These are phyloP conservation scores for Sequoiadendron giganteum DNA, from an alignment of 75 land plant genomes.

Conservation along the genomic window DNA sequence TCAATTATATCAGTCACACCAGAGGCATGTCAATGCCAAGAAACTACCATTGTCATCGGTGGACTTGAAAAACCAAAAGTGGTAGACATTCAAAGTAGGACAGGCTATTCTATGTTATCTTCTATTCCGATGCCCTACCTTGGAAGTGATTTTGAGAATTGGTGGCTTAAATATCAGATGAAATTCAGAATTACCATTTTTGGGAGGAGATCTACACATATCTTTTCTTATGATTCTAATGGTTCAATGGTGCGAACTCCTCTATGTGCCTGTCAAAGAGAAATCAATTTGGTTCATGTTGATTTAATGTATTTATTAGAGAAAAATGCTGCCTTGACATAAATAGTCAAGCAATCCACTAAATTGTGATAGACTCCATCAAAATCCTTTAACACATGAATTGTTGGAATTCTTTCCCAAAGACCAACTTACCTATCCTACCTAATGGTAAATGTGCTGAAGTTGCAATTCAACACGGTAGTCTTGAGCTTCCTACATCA, in stretches of 20 bases:
- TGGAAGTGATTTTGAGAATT: background rate
- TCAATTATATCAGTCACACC: background rate
- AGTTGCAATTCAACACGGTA: conserved; percentile 64
- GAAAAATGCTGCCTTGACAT: conserved; percentile 33
- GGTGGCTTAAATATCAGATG: background rate
- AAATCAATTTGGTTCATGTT: conserved; percentile 66
- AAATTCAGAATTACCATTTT: background rate
- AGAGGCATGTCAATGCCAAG: background rate
- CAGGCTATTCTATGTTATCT: background rate
- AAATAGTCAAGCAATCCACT: background rate
- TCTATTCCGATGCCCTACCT: background rate
- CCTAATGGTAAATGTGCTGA: conserved; percentile 39
- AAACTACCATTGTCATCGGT: background rate
- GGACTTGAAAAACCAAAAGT: background rate
- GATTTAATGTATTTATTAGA: conserved; percentile 66
- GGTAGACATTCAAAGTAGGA: background rate
- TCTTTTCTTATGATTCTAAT: conserved; percentile 6
- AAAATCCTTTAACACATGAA: background rate
- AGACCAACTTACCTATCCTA: background rate
- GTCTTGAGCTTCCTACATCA: conserved; percentile 53
- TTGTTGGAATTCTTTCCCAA: background rate
- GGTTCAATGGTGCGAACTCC: conserved; percentile 67
- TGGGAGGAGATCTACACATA: background rate
- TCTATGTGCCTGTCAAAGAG: conserved; percentile 71
- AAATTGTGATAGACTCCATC: background rate